A percentile compares a stretch with the other conserved stretches of the same genome.
These are phyloP conservation scores for Penicillium sp. DNA, from an alignment of 2,329 filamentous ascomycete genomes.

Conservation along the genomic window DNA sequence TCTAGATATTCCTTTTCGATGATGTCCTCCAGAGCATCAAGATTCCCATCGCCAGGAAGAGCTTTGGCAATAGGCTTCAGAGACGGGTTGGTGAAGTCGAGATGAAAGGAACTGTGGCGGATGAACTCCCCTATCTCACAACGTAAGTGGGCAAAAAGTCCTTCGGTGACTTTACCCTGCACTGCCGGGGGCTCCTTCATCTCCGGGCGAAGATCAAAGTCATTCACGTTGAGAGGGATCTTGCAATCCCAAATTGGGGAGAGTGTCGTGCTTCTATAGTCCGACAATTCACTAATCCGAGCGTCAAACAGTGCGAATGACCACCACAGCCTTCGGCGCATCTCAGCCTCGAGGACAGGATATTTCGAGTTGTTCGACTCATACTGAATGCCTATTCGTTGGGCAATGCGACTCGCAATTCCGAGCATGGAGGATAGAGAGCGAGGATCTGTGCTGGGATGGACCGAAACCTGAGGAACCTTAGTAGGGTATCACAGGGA, in stretches of 20 bases:
- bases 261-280: conserved; percentile 45
- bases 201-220: conserved; percentile 43
- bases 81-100: conserved; percentile 46
- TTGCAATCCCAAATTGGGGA: conserved; percentile 50
- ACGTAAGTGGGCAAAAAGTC: conserved; percentile 16
- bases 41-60: conserved; percentile 25
- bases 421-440: conserved; percentile 63
- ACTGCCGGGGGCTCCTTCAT: conserved; percentile 36
- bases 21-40: conserved; percentile 34
- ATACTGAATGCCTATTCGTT: conserved; percentile 68
- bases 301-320: conserved; percentile 68
- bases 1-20: conserved; percentile 53
- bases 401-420: conserved; percentile 67
- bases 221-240: conserved; percentile 46
- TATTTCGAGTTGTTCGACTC: conserved; percentile 55
- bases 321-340: conserved; percentile 75
- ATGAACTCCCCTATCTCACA: conserved; percentile 17
- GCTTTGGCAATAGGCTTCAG: conserved; percentile 37
- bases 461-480: conserved; percentile 56
- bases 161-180: conserved; percentile 12
- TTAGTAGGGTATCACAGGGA: conserved; percentile 35
- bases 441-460: conserved; percentile 62
- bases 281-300: conserved; percentile 68
- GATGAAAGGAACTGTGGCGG: conserved; percentile 36
- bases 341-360: conserved; percentile 63